These are phyloP conservation scores for Eucalyptus dawsonii DNA, from an alignment of 345 rosid genomes.

Conservation along the genomic window DNA sequence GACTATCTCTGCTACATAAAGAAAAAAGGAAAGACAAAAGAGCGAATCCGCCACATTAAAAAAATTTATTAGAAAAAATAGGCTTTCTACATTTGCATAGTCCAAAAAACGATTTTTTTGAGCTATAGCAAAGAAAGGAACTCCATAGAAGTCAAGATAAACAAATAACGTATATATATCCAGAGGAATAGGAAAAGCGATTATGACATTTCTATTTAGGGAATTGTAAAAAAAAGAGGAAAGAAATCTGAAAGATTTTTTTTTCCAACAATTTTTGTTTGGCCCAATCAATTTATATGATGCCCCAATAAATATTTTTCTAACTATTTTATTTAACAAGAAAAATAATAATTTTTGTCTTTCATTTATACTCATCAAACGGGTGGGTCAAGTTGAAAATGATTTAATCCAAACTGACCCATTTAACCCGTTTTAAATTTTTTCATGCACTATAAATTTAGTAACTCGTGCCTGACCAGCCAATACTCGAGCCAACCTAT, in stretches of 20 bases:
- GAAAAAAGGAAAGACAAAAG: background rate
- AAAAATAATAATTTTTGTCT: too few relatives aligned
- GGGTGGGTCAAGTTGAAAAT: background rate
- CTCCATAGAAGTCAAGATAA: background rate
- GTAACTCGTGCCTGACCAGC: fast-evolving
- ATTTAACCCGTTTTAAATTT: background rate
- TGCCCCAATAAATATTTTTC: too few relatives aligned
- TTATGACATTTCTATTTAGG: background rate
- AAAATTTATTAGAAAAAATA: too few relatives aligned
- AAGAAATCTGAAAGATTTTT: background rate
- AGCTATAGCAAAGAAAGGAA: background rate
- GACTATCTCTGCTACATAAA: background rate
- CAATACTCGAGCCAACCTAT: fast-evolving
- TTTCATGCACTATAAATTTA: background rate
- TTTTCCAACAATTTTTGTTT: too few relatives aligned
- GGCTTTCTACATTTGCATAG: background rate
- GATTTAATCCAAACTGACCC: background rate
- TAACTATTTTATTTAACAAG: too few relatives aligned
- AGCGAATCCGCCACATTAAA: background rate
- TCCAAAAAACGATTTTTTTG: too few relatives aligned
- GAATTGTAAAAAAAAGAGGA: background rate
- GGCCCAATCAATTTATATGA: too few relatives aligned
- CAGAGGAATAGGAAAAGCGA: background rate
- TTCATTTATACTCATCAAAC: background rate
- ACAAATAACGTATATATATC: background rate